Percentiles rank a stretch among this genome's conserved stretches.
Evolutionary conservation across 768 basidiomycete species (phyloP).

Genomic region (Agaricus blazei): DNA sequence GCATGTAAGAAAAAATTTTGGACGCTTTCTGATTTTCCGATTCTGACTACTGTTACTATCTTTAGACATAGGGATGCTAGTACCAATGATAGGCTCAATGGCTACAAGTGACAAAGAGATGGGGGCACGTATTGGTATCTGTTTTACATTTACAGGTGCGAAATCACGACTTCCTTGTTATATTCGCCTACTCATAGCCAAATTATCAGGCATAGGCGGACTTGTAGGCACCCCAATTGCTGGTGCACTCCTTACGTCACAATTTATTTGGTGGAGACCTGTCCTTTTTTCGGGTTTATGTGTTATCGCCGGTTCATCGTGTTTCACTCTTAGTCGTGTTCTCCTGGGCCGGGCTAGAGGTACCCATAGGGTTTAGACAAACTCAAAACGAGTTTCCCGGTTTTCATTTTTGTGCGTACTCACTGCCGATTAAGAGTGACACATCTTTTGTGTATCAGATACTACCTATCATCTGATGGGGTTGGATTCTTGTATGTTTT

Average conservation of each 20-base stretch:
- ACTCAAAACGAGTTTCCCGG: no score
- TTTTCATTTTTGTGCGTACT: no score
- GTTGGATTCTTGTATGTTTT: no score
- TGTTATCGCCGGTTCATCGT: constrained; percentile 23
- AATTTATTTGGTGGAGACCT: constrained; percentile 56
- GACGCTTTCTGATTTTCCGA: neutral
- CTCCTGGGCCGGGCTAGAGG: constrained; percentile 20
- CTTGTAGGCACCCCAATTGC: constrained; percentile 48
- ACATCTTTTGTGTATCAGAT: no score
- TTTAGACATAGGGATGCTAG: constrained; percentile 35
- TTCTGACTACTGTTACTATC: constrained; percentile 7
- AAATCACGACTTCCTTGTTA: neutral
- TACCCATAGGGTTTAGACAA: constrained; percentile 16
- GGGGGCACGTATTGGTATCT: constrained; percentile 50
- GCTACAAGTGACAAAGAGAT: constrained; percentile 44
- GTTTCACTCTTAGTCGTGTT: constrained; percentile 24
- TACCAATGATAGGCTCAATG: constrained; percentile 38
- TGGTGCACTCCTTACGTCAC: constrained; percentile 46
- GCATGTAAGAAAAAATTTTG: constrained; percentile 28
- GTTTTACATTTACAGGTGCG: constrained; percentile 43
- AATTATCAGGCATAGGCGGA: neutral
- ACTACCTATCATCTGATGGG: no score
- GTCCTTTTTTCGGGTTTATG: constrained; percentile 47
- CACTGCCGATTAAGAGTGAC: no score
- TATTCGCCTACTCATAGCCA: neutral